phyloP scores from a whole-genome alignment of 2,329 filamentous ascomycete genomes.

The Trichoderma koningii region DNA sequence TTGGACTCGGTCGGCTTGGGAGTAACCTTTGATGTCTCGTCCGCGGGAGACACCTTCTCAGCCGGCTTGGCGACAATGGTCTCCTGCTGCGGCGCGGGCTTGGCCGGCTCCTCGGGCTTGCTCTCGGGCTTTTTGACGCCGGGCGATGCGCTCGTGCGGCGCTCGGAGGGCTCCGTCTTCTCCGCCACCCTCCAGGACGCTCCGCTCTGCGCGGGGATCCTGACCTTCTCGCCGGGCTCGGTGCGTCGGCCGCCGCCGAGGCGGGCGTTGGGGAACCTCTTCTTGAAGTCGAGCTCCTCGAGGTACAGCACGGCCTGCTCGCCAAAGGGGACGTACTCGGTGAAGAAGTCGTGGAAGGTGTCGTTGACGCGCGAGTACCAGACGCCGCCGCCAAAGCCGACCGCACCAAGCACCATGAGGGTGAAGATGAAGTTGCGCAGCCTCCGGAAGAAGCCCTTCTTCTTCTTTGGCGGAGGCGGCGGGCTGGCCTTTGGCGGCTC shows the following conservation, averaged over 20 bases:
- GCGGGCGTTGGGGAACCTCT: conserved; percentile 66
- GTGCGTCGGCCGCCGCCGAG: conserved; percentile 49
- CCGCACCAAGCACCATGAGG: conserved; percentile 71
- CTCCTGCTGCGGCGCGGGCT: conserved; percentile 25
- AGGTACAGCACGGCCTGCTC: conserved; percentile 94
- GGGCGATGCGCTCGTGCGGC: conserved; percentile 62
- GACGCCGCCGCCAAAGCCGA: conserved; percentile 84
- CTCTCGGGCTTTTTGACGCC: conserved; percentile 36
- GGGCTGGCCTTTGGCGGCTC: conserved; percentile 32
- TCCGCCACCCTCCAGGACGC: conserved; percentile 77
- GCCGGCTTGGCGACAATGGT: conserved; percentile 35
- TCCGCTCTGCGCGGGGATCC: conserved; percentile 82
- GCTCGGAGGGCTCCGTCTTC: conserved; percentile 55
- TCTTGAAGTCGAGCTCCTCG: conserved; percentile 91
- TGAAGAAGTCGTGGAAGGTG: conserved; percentile 99
- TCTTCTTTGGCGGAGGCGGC: conserved; percentile 43
- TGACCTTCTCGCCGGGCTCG: conserved; percentile 70
- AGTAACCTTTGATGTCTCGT: conserved; percentile 32
- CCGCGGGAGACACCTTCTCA: conserved; percentile 30
- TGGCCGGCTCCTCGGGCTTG: conserved; percentile 33
- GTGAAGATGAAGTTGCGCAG: conserved; percentile 78
- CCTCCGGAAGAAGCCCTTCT: conserved; percentile 69
- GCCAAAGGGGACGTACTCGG: conserved; percentile 91
- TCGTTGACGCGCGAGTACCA: conserved; percentile 93
- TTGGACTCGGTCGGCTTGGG: conserved; percentile 61